Evolutionary conservation across 495 filamentous ascomycete species (phyloP).

Genomic region (Apiosordaria backusii): DNA sequence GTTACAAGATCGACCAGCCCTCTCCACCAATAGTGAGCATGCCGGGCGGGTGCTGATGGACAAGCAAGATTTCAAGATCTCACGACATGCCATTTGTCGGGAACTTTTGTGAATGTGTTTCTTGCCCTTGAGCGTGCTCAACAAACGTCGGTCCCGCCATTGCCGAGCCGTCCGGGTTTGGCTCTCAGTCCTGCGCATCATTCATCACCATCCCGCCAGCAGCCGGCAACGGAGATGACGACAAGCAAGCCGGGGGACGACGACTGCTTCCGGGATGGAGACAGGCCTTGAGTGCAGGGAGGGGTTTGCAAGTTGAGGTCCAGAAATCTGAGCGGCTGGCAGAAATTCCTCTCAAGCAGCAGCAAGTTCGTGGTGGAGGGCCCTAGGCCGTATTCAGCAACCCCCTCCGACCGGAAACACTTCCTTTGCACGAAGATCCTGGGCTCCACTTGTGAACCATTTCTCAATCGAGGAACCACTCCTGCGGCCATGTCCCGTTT

Average conservation of each 20-base stretch:
- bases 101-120: neutral
- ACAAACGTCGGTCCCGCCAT: neutral
- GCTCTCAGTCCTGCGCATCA: neutral
- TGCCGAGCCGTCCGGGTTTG: slow-evolving; percentile 1
- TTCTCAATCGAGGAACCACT: slow-evolving; percentile 27
- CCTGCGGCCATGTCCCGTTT: slow-evolving; percentile 25
- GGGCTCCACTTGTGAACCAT: slow-evolving; percentile 29
- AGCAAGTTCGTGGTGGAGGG: slow-evolving; percentile 26
- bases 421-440: slow-evolving; percentile 38
- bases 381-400: slow-evolving; percentile 39
- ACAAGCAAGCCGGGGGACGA: slow-evolving; percentile 1
- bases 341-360: slow-evolving; percentile 18
- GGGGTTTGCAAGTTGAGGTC: neutral
- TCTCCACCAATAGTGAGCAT: slow-evolving; percentile 19
- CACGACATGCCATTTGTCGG: neutral
- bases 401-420: slow-evolving; percentile 30
- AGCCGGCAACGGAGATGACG: neutral
- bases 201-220: neutral
- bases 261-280: neutral
- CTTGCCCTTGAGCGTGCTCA: neutral
- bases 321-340: slow-evolving; percentile 2
- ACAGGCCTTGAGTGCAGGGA: neutral
- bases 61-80: slow-evolving; percentile 14
- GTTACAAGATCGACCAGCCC: slow-evolving; percentile 19
- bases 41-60: slow-evolving; percentile 1